phyloP scores from a whole-genome alignment of 2,329 filamentous ascomycete species.

The Calcarisporium arbuscula region DNA sequence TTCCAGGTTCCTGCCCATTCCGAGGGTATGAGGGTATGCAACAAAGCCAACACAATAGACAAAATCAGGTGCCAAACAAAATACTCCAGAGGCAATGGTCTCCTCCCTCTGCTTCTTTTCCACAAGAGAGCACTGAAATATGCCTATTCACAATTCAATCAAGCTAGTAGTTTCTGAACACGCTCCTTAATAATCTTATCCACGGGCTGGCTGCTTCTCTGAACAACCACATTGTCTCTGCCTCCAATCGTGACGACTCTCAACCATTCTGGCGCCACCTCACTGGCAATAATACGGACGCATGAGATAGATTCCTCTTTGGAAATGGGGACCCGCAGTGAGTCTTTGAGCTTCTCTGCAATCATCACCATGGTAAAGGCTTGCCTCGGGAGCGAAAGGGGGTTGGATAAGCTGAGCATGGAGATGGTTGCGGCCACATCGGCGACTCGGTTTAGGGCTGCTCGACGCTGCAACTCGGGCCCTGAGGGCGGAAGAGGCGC shows the following conservation, averaged over 20 bases:
- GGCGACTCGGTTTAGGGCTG: conserved; percentile 60
- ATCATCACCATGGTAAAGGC: conserved; percentile 61
- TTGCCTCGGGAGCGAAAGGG: conserved; percentile 45
- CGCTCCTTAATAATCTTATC: conserved; percentile 30
- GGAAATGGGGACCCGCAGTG: conserved; percentile 50
- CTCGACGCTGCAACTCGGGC: conserved; percentile 52
- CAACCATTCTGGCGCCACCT: conserved; percentile 53
- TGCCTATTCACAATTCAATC: too few relatives aligned
- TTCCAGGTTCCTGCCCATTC: too few relatives aligned
- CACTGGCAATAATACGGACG: conserved; percentile 44
- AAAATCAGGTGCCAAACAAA: too few relatives aligned
- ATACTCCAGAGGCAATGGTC: too few relatives aligned
- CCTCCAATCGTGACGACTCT: conserved; percentile 44
- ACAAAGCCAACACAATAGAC: too few relatives aligned
- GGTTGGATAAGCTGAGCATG: conserved; percentile 54
- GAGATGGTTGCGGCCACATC: conserved; percentile 62
- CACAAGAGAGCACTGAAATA: too few relatives aligned
- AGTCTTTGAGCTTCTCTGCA: conserved; percentile 61
- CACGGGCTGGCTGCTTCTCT: conserved; percentile 35
- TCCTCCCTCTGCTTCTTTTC: too few relatives aligned
- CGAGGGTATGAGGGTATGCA: too few relatives aligned
- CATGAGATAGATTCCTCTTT: conserved; percentile 45
- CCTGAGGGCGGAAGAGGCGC: conserved; percentile 53
- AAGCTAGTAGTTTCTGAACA: conserved; percentile 25
- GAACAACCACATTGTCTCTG: conserved; percentile 52